Percentiles rank a stretch among this genome's conserved stretches.
These are phyloP conservation scores for Dactylellina drechsleri DNA, from an alignment of 2,329 filamentous ascomycete species.

Conservation along the genomic window DNA sequence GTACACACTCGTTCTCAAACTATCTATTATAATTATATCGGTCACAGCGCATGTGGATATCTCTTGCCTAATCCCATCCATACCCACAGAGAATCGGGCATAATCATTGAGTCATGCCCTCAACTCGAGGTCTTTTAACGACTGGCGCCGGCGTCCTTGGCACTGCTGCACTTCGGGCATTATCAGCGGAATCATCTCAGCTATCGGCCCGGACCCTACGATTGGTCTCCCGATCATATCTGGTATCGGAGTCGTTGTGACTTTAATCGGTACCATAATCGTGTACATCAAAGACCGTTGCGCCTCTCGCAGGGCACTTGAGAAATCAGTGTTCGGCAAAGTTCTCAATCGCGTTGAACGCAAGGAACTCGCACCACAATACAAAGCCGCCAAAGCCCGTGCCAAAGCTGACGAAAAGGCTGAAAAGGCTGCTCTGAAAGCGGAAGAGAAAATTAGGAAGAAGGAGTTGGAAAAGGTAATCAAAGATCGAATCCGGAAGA, in stretches of 20 bases:
- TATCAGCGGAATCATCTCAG: not conserved
- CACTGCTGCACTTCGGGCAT: not conserved
- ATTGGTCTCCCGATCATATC: conserved; percentile 19
- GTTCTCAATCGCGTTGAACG: conserved; percentile 43
- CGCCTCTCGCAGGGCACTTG: conserved; percentile 39
- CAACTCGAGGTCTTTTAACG: conserved; percentile 15
- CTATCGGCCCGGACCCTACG: not conserved
- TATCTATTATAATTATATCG: no score
- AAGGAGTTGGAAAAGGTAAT: conserved; percentile 42
- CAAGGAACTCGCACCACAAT: conserved; percentile 24
- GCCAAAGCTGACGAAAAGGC: conserved; percentile 33
- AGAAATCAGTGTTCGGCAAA: conserved; percentile 46
- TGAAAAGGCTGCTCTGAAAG: conserved; percentile 19
- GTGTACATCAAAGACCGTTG: conserved; percentile 48
- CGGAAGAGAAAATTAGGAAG: conserved; percentile 29
- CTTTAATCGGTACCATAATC: conserved; percentile 10
- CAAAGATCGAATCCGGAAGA: conserved; percentile 12
- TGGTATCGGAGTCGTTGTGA: conserved; percentile 4
- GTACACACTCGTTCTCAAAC: no score
- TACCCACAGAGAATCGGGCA: no score
- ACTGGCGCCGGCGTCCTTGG: conserved; percentile 9
- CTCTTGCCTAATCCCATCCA: not conserved
- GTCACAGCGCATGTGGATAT: not conserved
- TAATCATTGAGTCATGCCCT: conserved; percentile 10
- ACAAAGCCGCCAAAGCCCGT: conserved; percentile 33